Conservation (phyloP, 805 yeast genomes). For the Candida boidinii region DNA sequence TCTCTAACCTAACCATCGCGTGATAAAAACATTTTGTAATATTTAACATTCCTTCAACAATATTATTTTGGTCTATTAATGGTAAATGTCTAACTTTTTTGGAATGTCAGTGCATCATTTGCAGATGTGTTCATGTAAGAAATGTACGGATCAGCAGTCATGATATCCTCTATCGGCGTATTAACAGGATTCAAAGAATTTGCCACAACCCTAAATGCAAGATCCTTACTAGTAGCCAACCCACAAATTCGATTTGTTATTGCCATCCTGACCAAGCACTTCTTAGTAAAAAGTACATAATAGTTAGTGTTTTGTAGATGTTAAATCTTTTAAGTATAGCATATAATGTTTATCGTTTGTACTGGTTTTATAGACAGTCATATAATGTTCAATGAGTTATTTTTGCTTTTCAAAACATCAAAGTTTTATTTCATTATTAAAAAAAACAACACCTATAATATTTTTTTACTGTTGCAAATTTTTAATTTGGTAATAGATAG, state of each 20-base stretch:
- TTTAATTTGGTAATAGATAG: no score
- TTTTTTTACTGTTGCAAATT: no score
- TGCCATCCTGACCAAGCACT: no score
- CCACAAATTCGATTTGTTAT: constrained; percentile 26
- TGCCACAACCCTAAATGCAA: constrained; percentile 34
- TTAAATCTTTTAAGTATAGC: no score
- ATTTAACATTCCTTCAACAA: constrained; percentile 34
- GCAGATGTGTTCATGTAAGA: constrained; percentile 29
- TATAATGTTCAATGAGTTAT: no score
- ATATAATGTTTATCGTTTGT: no score
- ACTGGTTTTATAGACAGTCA: no score
- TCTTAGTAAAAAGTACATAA: no score
- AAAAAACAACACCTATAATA: no score
- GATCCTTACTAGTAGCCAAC: constrained; percentile 35
- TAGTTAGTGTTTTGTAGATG: no score
- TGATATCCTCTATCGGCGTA: constrained; percentile 26
- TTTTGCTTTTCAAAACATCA: no score
- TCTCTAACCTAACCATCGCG: constrained; percentile 34
- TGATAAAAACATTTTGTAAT: constrained; percentile 39
- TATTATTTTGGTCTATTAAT: constrained; percentile 21
- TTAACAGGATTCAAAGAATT: constrained; percentile 17
- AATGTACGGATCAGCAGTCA: constrained; percentile 30
- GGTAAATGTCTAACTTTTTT: constrained; percentile 36
- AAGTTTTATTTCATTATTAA: no score
- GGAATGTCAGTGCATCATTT: constrained; percentile 29